Evolutionary conservation across 805 yeast genomes (phyloP), one percentile per base, ranked within the genome.

Genomic region (Sugiyamaella boreocaroliniensis): DNA sequence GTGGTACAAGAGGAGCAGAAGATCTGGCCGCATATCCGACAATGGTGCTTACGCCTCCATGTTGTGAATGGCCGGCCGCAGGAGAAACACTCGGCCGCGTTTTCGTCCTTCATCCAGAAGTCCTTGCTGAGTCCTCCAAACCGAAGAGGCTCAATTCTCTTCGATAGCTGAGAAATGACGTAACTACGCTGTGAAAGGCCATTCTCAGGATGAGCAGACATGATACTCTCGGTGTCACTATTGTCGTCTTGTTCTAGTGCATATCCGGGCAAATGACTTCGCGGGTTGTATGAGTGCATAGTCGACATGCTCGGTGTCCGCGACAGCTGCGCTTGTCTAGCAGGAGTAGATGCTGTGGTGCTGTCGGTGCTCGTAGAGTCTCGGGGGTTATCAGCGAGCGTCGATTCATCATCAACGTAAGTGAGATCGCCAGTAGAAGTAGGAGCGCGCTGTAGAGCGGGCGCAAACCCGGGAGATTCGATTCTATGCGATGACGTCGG

Each of bases 71-170:
- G 79, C 51, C 82, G 77, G 52, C 85, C 87, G 67, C 98, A 92
- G 14, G 84, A 76, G 53, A 89, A 81, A 63, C 99, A 92, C 56
- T 89, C 93, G 8, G 83, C 79, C 0, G 95, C 96, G 54, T 89
- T 86, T 43, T 92, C 86, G 70, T 92, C 97, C 62, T 90, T 89
- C 88, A 92, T 84, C 99, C 99, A 92, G 66, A 89, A 92, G 64
- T 89, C 92, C 54, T 79, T 78, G 1, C 85, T 82, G 3, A 84
- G 74, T 1, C 64, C 64, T 14, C 64, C 65, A 2, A 56, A 20
- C 12, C 49, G 45, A 16, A 59, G 40, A 18, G 56, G 56, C 18
- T 45, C 49, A 7, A 51, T 45, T n/a, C 55, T 52, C 41, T 50
- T 44, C 4, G 56, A 43, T 1, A 53, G 49, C 19, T 47, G 52